Conservation (phyloP, 495 filamentous ascomycete species). For the Hyphodiscus hymeniophilus region DNA sequence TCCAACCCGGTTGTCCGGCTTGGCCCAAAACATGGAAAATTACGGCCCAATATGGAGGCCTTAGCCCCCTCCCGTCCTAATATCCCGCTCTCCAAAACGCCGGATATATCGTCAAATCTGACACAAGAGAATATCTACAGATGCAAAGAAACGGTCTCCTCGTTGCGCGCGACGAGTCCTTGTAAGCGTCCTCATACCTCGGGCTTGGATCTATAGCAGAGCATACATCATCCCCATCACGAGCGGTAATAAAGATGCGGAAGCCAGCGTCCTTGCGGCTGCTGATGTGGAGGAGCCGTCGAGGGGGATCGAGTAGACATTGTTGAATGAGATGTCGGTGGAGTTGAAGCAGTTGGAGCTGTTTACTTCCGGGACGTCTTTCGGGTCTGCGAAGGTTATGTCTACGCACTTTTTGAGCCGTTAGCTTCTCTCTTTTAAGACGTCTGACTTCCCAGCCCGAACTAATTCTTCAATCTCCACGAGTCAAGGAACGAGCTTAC, state of each 20-base stretch:
- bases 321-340: slow-evolving; percentile 61
- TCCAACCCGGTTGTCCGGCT: too few relatives aligned
- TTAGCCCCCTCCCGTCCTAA: background rate
- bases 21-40: too few relatives aligned
- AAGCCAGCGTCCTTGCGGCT: slow-evolving; percentile 7
- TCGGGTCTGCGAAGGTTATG: slow-evolving; percentile 63
- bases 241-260: slow-evolving; percentile 8
- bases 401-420: slow-evolving; percentile 70
- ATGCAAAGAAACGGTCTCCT: too few relatives aligned
- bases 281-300: background rate
- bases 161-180: too few relatives aligned
- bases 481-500: slow-evolving; percentile 45
- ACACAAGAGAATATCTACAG: too few relatives aligned
- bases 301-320: slow-evolving; percentile 55
- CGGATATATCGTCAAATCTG: too few relatives aligned
- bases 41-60: too few relatives aligned
- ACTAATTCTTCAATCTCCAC: background rate
- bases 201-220: slow-evolving; percentile 6
- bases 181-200: too few relatives aligned
- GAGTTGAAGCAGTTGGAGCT: slow-evolving; percentile 79
- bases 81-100: background rate
- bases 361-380: slow-evolving; percentile 66
- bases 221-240: slow-evolving; percentile 2
- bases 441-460: background rate
- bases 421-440: slow-evolving; percentile 4